phyloP scores from a whole-genome alignment of 1,284 basidiomycete species.

The Ceratobasidium sp. region DNA sequence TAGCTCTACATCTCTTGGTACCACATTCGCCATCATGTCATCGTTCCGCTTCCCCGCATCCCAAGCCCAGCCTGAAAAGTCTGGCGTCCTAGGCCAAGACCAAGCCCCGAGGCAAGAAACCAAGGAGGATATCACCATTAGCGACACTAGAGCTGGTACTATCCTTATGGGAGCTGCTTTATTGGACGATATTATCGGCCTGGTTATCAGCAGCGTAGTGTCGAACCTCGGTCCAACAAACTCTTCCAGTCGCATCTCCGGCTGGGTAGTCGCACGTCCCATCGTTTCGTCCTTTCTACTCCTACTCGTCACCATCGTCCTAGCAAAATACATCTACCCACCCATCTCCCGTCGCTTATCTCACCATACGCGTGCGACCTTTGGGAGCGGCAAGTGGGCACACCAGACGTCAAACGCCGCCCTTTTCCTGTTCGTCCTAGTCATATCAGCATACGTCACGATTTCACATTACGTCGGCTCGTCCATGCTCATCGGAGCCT shows the following conservation, averaged over 20 bases:
- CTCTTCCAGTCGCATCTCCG: conserved; percentile 36
- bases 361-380: background rate
- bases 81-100: background rate
- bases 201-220: conserved; percentile 63
- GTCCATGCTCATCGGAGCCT: conserved; percentile 59
- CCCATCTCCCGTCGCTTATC: background rate
- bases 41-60: conserved; percentile 16
- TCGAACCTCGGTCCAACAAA: conserved; percentile 52
- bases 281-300: conserved; percentile 57
- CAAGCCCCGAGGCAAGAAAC: background rate
- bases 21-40: conserved; percentile 61
- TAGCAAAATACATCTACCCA: conserved; percentile 48
- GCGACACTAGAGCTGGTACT: conserved; percentile 61
- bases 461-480: conserved; percentile 54
- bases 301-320: conserved; percentile 51
- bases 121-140: background rate
- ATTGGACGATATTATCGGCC: conserved; percentile 65
- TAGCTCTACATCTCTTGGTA: conserved; percentile 65
- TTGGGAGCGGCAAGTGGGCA: conserved; percentile 1
- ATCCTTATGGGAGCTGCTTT: conserved; percentile 64
- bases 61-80: background rate
- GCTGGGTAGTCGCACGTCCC: conserved; percentile 58
- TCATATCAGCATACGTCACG: conserved; percentile 45
- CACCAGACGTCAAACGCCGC: conserved; percentile 35
- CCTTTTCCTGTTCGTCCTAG: conserved; percentile 50